Percentiles rank a stretch among this genome's conserved stretches.
phyloP scores from a whole-genome alignment of 2,329 filamentous ascomycete genomes.

The Amylocarpus encephaloides region DNA sequence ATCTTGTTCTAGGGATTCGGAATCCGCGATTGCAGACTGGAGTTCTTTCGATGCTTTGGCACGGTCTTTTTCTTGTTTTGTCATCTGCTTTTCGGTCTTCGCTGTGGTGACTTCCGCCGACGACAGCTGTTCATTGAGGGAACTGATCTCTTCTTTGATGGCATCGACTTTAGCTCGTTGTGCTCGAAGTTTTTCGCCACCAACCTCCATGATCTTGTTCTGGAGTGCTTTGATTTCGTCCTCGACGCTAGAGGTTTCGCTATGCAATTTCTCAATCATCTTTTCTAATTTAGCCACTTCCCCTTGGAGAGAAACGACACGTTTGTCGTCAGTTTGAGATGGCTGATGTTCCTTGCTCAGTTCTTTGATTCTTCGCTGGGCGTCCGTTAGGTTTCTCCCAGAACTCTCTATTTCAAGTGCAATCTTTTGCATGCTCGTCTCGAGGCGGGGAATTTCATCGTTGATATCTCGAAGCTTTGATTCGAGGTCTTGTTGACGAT shows the following conservation, averaged over 20 bases:
- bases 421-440: conserved; percentile 89
- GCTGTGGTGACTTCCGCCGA: conserved; percentile 80
- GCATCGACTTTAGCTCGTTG: conserved; percentile 89
- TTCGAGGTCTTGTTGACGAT: conserved; percentile 77
- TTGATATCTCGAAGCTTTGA: conserved; percentile 63
- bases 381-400: conserved; percentile 75
- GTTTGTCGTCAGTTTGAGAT: conserved; percentile 71
- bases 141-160: conserved; percentile 77
- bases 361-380: conserved; percentile 79
- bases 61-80: conserved; percentile 79
- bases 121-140: conserved; percentile 74
- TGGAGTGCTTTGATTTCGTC: conserved; percentile 88
- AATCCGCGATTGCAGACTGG: conserved; percentile 62
- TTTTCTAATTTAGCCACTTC: conserved; percentile 68
- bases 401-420: conserved; percentile 82
- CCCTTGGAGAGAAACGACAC: conserved; percentile 66
- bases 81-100: conserved; percentile 88
- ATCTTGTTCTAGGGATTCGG: conserved; percentile 72
- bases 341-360: conserved; percentile 74
- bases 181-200: conserved; percentile 82
- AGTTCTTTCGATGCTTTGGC: conserved; percentile 75
- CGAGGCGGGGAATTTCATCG: conserved; percentile 73
- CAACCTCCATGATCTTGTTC: conserved; percentile 97
- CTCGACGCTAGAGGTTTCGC: conserved; percentile 84
- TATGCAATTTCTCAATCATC: conserved; percentile 72